Base-by-base conservation (phyloP, 2,329 filamentous ascomycete species). In the Pseudogymnoascus sp. region DNA sequence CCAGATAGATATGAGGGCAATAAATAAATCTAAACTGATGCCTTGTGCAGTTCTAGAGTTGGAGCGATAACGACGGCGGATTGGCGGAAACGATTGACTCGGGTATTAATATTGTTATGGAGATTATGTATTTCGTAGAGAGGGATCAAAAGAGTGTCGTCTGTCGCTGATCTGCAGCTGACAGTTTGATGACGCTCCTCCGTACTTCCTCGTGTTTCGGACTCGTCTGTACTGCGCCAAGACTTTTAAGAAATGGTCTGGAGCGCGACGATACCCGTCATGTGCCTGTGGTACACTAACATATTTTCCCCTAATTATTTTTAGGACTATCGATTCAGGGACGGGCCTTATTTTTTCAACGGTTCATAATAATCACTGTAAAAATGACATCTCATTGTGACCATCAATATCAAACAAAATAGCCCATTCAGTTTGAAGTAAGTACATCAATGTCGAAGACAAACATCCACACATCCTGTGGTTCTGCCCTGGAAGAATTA, bases 161-260 rank as follows among this genome's bases (percentile, higher is more conserved):
- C 25, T 16, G n/a, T 32, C 8, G 47, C 47, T 32, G n/a, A 32
- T 54, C 47, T 34, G 28, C 47, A 54, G 47, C 47, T 54, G 47
- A 54, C 47, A 54, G 47, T 54, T 54, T 54, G 47, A 54, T 54
- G 47, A 54, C 47, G 47, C 47, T 54, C 43, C 43, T 12, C 43
- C 43, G 43, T 30, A 6, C 25, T 32, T 12, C 47, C 16, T 54
- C 47, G 28, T 54, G 47, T 54, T 54, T 54, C 47, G 47, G 47
- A 54, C n/a, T 54, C 47, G 47, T 32, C 28, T 32, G 47, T 54
- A 54, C 47, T 4, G 12, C 28, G 47, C 47, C 47, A 54, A 54
- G 47, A 4, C 47, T 32, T 54, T 54, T 54, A 34, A 32, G 47
- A 32, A 14, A 7, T 34, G 47, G 25, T 32, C 47, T 54, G 47